phyloP scores from a whole-genome alignment of 257 asterid species.

The Nicotiana benthamiana region DNA sequence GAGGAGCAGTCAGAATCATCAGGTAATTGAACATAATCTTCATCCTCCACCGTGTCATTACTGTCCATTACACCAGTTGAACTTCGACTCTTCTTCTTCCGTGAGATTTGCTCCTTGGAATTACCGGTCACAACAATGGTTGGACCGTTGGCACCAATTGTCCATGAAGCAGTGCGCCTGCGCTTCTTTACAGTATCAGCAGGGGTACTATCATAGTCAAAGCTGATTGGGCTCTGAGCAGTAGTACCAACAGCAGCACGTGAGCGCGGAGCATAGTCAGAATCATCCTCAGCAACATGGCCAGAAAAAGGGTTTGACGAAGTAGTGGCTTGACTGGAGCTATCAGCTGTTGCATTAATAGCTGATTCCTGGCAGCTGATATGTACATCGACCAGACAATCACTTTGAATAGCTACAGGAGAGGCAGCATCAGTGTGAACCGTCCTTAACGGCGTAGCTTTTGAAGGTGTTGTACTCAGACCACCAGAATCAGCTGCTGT shows the following conservation, averaged over 20 bases:
- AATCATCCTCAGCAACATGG: slow-evolving; percentile 40
- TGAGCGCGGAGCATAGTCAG: slow-evolving; percentile 49
- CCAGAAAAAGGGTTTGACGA: slow-evolving; percentile 44
- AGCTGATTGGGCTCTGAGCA: slow-evolving; percentile 26
- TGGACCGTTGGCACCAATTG: slow-evolving; percentile 47
- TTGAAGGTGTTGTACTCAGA: slow-evolving; percentile 4
- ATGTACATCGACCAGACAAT: slow-evolving; percentile 15
- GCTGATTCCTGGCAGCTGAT: slow-evolving; percentile 24
- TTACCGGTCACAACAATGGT: slow-evolving; percentile 39
- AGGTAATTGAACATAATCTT: slow-evolving; percentile 27
- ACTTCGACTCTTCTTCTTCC: background rate
- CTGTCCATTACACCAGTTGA: slow-evolving; percentile 13
- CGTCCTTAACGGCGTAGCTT: background rate
- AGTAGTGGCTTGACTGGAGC: slow-evolving; percentile 39
- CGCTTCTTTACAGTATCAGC: slow-evolving; percentile 93
- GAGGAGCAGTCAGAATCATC: slow-evolving; percentile 35
- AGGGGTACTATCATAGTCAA: slow-evolving; percentile 51
- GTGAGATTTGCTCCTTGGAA: slow-evolving; percentile 23
- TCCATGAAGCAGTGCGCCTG: slow-evolving; percentile 68
- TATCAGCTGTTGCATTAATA: slow-evolving; percentile 31
- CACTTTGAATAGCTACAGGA: background rate
- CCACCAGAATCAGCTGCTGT: slow-evolving; percentile 25
- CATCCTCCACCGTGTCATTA: slow-evolving; percentile 29
- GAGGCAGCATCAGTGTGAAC: slow-evolving; percentile 11
- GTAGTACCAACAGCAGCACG: slow-evolving; percentile 26